Percentiles rank a stretch among this genome's conserved stretches.
These are phyloP conservation scores for Tubosaeta sp. DNA, from an alignment of 768 basidiomycete genomes.

Conservation along the genomic window DNA sequence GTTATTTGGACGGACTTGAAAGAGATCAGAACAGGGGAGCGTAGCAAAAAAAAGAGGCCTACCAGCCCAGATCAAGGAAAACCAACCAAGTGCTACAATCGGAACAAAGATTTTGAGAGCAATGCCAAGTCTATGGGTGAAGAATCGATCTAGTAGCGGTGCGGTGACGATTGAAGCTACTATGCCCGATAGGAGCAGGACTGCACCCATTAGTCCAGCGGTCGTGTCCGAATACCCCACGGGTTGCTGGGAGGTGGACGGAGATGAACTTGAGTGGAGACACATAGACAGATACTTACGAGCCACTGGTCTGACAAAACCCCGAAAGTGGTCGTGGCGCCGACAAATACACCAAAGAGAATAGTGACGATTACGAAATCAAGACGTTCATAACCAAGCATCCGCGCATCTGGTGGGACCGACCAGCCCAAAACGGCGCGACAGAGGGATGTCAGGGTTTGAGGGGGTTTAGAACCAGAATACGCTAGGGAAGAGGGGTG, in stretches of 20 bases:
- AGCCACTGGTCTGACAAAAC: slow-evolving; percentile 66
- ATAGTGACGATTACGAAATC: slow-evolving; percentile 61
- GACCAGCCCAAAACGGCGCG: slow-evolving; percentile 48
- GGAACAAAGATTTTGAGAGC: slow-evolving; percentile 60
- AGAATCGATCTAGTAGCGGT: slow-evolving; percentile 78
- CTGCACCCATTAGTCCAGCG: slow-evolving; percentile 70
- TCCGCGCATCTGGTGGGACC: slow-evolving; percentile 42
- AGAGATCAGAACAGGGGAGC: neutral
- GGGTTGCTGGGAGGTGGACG: slow-evolving; percentile 46
- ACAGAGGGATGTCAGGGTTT: slow-evolving; percentile 49
- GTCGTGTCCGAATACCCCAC: slow-evolving; percentile 62
- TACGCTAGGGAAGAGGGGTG: slow-evolving; percentile 43
- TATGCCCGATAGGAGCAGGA: slow-evolving; percentile 66
- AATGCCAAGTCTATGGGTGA: slow-evolving; percentile 65
- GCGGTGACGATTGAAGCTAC: slow-evolving; percentile 62
- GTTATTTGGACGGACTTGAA: slow-evolving; percentile 59
- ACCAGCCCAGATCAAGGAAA: slow-evolving; percentile 82
- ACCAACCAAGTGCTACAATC: slow-evolving; percentile 57
- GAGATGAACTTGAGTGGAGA: neutral
- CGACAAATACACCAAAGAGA: slow-evolving; percentile 63
- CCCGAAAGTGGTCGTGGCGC: slow-evolving; percentile 60
- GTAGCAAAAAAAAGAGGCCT: slow-evolving; percentile 15
- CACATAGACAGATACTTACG: slow-evolving; percentile 36
- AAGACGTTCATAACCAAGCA: slow-evolving; percentile 61
- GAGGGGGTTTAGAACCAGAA: slow-evolving; percentile 59